A percentile compares a stretch with the other conserved stretches of the same genome.
Conservation (phyloP, 768 basidiomycete species). For the Tylopilus felleus region DNA sequence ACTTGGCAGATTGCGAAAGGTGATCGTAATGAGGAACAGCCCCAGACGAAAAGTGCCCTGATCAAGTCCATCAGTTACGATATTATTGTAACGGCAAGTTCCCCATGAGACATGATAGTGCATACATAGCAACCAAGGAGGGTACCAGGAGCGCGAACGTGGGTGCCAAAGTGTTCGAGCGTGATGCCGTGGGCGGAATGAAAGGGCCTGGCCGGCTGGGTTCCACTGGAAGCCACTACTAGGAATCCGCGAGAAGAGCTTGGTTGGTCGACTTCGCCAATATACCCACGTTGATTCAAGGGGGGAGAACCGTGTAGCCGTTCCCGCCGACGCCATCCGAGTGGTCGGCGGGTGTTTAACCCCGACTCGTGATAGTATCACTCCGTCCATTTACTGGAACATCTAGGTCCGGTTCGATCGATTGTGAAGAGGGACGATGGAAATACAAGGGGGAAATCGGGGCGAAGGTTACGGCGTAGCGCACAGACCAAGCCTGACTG, state of each 20-base stretch:
- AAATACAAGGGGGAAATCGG: not conserved
- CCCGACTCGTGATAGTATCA: not conserved
- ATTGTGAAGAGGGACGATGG: not conserved
- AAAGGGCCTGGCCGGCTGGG: not conserved
- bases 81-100: not conserved
- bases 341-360: not conserved
- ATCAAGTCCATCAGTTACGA: not conserved
- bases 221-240: not conserved
- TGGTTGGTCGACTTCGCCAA: not conserved
- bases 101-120: not conserved
- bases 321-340: not conserved
- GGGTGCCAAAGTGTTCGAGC: not conserved
- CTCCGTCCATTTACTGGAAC: not conserved
- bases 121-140: too few species aligned
- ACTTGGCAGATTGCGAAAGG: not conserved
- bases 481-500: not conserved
- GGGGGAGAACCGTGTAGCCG: not conserved
- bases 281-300: not conserved
- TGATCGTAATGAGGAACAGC: not conserved
- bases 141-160: not conserved
- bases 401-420: not conserved
- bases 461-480: not conserved
- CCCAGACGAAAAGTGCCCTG: not conserved
- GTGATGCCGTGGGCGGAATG: not conserved
- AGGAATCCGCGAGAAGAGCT: not conserved